Conservation (phyloP, 345 rosid genomes). For the Gossypium turneri region DNA sequence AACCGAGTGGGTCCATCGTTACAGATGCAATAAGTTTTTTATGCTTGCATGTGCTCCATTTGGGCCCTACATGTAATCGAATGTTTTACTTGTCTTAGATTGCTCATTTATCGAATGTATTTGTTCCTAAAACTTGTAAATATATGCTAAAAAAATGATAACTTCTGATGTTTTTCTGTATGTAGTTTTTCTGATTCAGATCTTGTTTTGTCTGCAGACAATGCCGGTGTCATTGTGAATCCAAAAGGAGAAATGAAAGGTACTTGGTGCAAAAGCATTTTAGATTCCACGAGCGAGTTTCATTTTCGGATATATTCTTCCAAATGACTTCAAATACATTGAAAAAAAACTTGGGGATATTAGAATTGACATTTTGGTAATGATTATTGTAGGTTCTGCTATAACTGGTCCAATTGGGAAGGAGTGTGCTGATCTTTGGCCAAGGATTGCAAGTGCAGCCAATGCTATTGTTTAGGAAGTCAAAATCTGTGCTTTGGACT, state of each 20-base stretch:
- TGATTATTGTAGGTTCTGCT: conserved; percentile 50
- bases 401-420: conserved; percentile 92
- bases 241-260: conserved; percentile 99
- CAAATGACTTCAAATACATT: too few species aligned
- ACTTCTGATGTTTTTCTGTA: background rate
- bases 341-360: background rate
- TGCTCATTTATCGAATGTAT: too few species aligned
- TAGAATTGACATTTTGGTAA: background rate
- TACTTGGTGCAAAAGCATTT: background rate
- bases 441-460: conserved; percentile 96
- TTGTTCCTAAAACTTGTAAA: too few species aligned
- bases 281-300: background rate
- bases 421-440: conserved; percentile 97
- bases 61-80: conserved; percentile 36
- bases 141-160: background rate
- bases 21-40: conserved; percentile 37
- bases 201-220: conserved; percentile 45
- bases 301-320: background rate
- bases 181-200: background rate
- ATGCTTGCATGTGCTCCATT: conserved; percentile 73
- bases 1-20: conserved; percentile 47
- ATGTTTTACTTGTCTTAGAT: background rate
- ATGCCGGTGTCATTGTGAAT: conserved; percentile 92
- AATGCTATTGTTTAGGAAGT: conserved; percentile 50
- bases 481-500: background rate